Base-by-base conservation (phyloP, 805 yeast species). In the Candida endomychidarum region DNA sequence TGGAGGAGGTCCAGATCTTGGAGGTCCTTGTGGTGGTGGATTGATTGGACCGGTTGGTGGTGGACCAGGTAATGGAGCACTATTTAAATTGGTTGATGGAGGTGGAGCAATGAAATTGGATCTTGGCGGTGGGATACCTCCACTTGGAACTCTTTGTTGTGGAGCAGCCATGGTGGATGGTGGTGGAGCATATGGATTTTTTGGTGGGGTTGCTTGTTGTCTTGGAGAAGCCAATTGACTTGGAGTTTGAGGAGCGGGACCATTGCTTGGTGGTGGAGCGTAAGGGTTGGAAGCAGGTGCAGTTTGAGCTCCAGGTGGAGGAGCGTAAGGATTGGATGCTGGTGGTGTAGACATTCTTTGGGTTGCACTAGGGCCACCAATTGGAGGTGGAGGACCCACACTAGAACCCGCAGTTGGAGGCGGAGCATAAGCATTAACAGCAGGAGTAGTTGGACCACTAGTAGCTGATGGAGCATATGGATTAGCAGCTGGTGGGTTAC, bases 1-100 rank as follows among this genome's bases (percentile, higher is more conserved):
- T 8, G 33, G 45, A 11, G 38, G 20, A 10, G 32, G 20, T 10
- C 43, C 37, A 7, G 23, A 6, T 31, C 8, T 12, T 14, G 18
- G 22, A 28, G 37, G 10, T 8, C 6, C 21, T 16, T 35, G 26
- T n/a, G 37, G 30, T 21, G 36, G 34, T 22, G 35, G 35, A 15
- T 27, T 20, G 8, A 17, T 6, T n/a, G 45, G 49, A 16, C 44
- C 49, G 21, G 51, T 30, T 15, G 61, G 54, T 12, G 67, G 56
- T 35, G 70, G 60, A 12, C 68, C 63, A 10, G 47, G 34, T 11
- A 39, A 25, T 17, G 40, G 26, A 15, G 45, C 39, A 8, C 32
- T n/a, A n/a, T n/a, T n/a, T n/a, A n/a, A n/a, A n/a, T n/a, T n/a
- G 33, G 19, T 24, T 15, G 63, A 15, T 7, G 44, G 37, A 14